Evolutionary conservation across 805 yeast genomes (phyloP), one percentile per base, ranked within the genome.

Genomic region (Kodamaea fukazawae): DNA sequence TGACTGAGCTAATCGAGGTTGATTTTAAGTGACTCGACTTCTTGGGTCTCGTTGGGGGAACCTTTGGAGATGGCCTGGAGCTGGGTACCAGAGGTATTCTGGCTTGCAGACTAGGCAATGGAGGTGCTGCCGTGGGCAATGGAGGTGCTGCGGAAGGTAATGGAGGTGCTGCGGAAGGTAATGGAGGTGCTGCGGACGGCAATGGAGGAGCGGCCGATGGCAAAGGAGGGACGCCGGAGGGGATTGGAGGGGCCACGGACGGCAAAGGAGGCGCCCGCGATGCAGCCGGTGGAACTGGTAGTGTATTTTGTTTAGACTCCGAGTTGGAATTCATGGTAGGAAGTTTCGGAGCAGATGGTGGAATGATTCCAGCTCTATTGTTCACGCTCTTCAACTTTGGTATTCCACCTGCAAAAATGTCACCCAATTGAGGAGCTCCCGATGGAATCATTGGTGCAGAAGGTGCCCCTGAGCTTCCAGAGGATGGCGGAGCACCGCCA

Each of bases 351-450:
- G 73, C 71, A 11, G 66, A 50, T 7, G 53, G 46, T 1, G 71
- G 70, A 8, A 65, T 56, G 11, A 64, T 51, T 1, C 62, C 66
- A 12, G 62, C 29, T 28, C 73, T 56, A 44, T 69, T 71, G 23
- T 50, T 55, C 7, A 54, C 57, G 30, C 60, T 57, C 38, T 75
- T 78, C 45, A 86, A 67, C 52, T 83, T 83, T 6, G 95, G 93
- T 60, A 86, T 71, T 1, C 95, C 95, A 4, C 83, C 86, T 3
- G 93, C 88, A 61, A 83, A 81, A 11, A 83, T 70, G 37, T 80
- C 83, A 12, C 85, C 87, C 48, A 82, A 61, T 53, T 68, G 78
- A 2, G 82, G 81, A 8, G 58, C 61, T 4, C 58, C 60, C 36
- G 50, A 29, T 33, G 58, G 46, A 34, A 51, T 41, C 36, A 47